These are phyloP conservation scores for Sarocladium brachiariae DNA, from an alignment of 2,329 filamentous ascomycete species.

Conservation along the genomic window DNA sequence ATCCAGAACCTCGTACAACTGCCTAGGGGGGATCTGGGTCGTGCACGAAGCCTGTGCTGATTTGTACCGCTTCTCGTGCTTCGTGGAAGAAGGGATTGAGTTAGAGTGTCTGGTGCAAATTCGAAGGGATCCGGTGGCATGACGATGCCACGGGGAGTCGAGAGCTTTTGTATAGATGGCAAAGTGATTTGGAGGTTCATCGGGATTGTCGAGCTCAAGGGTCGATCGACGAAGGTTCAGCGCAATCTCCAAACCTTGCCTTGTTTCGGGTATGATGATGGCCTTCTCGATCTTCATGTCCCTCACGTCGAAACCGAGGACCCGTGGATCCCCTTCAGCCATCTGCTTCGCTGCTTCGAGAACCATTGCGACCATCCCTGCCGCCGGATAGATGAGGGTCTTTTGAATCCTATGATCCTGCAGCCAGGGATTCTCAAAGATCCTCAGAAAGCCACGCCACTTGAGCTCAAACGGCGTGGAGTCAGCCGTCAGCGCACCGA, in stretches of 20 bases:
- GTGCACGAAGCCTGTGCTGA: background rate
- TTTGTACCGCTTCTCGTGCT: background rate
- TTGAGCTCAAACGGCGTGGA: constrained; percentile 10
- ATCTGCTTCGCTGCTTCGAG: constrained; percentile 21
- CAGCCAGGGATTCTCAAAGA: constrained; percentile 25
- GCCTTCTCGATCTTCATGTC: constrained; percentile 27
- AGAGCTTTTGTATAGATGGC: constrained; percentile 10
- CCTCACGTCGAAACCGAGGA: constrained; percentile 4
- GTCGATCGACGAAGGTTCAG: constrained; percentile 10
- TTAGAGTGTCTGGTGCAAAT: background rate
- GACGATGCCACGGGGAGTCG: constrained; percentile 22
- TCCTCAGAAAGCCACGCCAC: constrained; percentile 16
- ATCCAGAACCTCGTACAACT: constrained; percentile 8
- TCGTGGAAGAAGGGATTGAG: background rate
- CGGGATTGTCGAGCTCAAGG: background rate
- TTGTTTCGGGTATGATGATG: constrained; percentile 40
- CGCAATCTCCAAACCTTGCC: constrained; percentile 42
- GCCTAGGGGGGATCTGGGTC: background rate
- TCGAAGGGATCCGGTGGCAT: constrained; percentile 30
- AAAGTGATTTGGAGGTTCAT: constrained; percentile 14
- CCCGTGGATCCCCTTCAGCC: background rate
- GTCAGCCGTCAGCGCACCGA: constrained; percentile 23
- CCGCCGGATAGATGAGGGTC: constrained; percentile 22
- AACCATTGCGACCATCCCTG: constrained; percentile 24
- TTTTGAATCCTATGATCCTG: constrained; percentile 24